Conservation (phyloP, 352 stramenopile genomes). For the Pythium periplocum region DNA sequence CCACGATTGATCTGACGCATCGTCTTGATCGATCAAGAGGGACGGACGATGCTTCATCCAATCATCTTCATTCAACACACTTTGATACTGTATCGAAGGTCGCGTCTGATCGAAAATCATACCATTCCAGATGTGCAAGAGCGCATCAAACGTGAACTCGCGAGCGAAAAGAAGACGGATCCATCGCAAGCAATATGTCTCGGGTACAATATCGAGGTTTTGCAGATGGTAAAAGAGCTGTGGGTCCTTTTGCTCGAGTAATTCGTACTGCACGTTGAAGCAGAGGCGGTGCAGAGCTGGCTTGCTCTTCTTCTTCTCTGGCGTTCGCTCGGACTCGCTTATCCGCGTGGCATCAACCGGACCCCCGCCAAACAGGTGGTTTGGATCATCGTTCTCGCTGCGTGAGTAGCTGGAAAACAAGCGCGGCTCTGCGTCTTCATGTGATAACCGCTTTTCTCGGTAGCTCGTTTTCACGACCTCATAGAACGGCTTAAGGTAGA, state of each 20-base stretch:
- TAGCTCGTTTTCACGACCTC: slow-evolving; percentile 49
- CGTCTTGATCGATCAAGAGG: slow-evolving; percentile 13
- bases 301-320: slow-evolving; percentile 13
- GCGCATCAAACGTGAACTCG: slow-evolving; percentile 59
- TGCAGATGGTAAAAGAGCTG: slow-evolving; percentile 76
- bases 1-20: slow-evolving; percentile 23
- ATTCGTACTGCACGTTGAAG: slow-evolving; percentile 67
- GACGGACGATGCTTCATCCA: slow-evolving; percentile 34
- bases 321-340: slow-evolving; percentile 6
- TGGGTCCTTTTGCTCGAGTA: slow-evolving; percentile 74
- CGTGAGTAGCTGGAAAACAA: slow-evolving; percentile 21
- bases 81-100: slow-evolving; percentile 30
- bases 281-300: slow-evolving; percentile 61
- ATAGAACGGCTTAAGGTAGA: slow-evolving; percentile 77
- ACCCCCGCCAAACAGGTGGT: slow-evolving; percentile 17
- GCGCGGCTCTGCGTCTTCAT: slow-evolving; percentile 12
- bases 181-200: slow-evolving; percentile 82
- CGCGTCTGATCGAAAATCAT: slow-evolving; percentile 47
- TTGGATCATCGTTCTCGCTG: slow-evolving; percentile 18
- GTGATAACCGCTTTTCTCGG: slow-evolving; percentile 10
- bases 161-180: slow-evolving; percentile 73
- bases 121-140: slow-evolving; percentile 63
- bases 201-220: slow-evolving; percentile 73
- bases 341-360: slow-evolving; percentile 8
- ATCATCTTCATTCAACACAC: slow-evolving; percentile 25